phyloP scores from a whole-genome alignment of 2,329 filamentous ascomycete genomes.

The Penicillium occitanis region DNA sequence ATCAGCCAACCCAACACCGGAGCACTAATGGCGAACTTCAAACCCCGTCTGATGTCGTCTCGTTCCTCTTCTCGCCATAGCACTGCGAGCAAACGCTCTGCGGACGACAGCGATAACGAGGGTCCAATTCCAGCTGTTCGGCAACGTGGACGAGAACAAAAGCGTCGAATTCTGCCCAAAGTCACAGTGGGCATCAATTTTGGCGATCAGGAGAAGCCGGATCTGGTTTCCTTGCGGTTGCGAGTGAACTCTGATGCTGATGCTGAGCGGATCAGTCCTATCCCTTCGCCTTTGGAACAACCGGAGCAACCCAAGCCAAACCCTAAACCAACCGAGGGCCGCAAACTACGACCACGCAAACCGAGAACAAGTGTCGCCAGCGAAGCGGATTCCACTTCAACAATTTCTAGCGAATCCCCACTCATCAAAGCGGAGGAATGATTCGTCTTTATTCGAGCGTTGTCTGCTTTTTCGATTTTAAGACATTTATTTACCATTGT shows the following conservation, averaged over 20 bases:
- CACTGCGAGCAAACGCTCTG: conserved; percentile 44
- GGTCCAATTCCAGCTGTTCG: conserved; percentile 22
- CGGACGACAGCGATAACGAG: conserved; percentile 42
- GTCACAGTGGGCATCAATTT: conserved; percentile 43
- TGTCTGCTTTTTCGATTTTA: background rate
- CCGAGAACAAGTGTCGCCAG: background rate
- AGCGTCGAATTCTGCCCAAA: conserved; percentile 37
- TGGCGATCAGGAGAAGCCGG: conserved; percentile 37
- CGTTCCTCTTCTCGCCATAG: conserved; percentile 45
- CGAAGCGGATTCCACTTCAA: background rate
- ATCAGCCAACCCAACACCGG: background rate
- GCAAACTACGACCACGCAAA: conserved; percentile 19
- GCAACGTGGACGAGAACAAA: conserved; percentile 32
- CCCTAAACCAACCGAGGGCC: background rate
- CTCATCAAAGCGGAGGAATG: conserved; percentile 8
- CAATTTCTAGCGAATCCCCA: conserved; percentile 5
- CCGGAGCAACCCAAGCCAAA: background rate
- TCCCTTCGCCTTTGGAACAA: background rate
- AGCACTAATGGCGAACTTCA: conserved; percentile 24
- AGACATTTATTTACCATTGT: background rate
- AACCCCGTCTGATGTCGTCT: conserved; percentile 38
- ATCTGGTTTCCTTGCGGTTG: conserved; percentile 39
- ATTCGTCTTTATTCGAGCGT: conserved; percentile 2
- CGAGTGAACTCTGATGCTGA: conserved; percentile 32
- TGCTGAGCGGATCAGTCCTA: conserved; percentile 21